Base-by-base conservation (phyloP, 176 grass and related monocot species). In the Ananas comosus region DNA sequence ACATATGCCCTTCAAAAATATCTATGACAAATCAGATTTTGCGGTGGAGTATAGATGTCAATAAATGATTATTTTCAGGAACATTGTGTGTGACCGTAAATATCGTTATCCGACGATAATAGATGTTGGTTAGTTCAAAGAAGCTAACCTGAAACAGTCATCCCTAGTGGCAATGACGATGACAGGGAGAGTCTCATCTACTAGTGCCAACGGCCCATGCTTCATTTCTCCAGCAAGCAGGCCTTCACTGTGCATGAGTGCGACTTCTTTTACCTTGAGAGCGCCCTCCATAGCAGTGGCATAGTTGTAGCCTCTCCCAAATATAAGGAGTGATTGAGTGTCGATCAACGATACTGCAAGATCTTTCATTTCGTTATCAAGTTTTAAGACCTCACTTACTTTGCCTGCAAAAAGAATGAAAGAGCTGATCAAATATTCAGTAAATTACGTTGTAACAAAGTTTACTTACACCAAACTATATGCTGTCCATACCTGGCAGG, bases 171-270 rank as follows among this genome's bases (percentile, higher is more conserved):
- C 93, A 13, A 97, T 85, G 10, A 97, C 93, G 63, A 97, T 83
- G 81, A 88, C 92, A 13, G 89, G 89, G 66, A 97, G 88, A 58
- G 81, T 83, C 73, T 97, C 93, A 74, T 92, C 93, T 77, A 97
- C 93, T 66, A 97, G 72, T 27, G 93, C 93, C 54, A 96, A 68
- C 0, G 93, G 93, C 51, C 93, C 93, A 48, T 97, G 89, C 33
- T 97, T 97, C 93, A 97, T 97, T 79, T 97, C 89, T 50, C 93
- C 93, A 33, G 93, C 93, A 80, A 97, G 89, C 93, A 97, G 83
- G 48, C 93, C 89, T 78, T 97, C 89, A 25, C 83, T 90, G 50
- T 92, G 88, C 86, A 92, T 97, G 18, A 92, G 69, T 1, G 93
- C 86, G 0, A 97, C 88, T 84, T 97, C 93, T 81, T 92, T 97